Percentiles rank a stretch among this genome's conserved stretches.
phyloP scores from a whole-genome alignment of 495 filamentous ascomycete species.

The Aspergillus homomorphus region DNA sequence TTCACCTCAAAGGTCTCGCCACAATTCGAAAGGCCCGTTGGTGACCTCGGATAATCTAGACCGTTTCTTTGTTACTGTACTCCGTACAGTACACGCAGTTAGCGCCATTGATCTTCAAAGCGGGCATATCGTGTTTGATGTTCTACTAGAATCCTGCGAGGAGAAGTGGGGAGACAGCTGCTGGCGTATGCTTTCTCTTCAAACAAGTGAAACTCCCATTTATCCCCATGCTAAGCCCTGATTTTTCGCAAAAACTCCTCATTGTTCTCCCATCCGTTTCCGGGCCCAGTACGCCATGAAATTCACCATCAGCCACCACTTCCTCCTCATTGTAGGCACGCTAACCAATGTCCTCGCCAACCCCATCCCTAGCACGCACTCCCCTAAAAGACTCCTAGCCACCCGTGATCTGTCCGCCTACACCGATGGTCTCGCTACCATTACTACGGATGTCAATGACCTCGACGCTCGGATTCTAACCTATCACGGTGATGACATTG shows the following conservation, averaged over 20 bases:
- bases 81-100: background rate
- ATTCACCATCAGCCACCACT: background rate
- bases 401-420: background rate
- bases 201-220: background rate
- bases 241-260: background rate
- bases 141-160: background rate
- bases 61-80: background rate
- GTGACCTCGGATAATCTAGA: background rate
- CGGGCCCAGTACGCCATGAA: background rate
- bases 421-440: background rate
- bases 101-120: background rate
- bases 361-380: background rate
- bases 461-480: background rate
- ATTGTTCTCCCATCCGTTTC: background rate
- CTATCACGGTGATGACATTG: background rate
- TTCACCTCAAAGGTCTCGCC: background rate
- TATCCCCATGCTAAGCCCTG: background rate
- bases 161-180: background rate
- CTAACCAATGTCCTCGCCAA: background rate
- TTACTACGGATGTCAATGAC: background rate
- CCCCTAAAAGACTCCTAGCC: background rate
- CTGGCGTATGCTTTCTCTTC: background rate
- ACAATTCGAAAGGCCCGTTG: background rate
- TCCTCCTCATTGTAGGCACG: background rate
- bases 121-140: background rate